These are phyloP conservation scores for Termitomyces sp. DNA, from an alignment of 768 basidiomycete genomes.

Conservation along the genomic window DNA sequence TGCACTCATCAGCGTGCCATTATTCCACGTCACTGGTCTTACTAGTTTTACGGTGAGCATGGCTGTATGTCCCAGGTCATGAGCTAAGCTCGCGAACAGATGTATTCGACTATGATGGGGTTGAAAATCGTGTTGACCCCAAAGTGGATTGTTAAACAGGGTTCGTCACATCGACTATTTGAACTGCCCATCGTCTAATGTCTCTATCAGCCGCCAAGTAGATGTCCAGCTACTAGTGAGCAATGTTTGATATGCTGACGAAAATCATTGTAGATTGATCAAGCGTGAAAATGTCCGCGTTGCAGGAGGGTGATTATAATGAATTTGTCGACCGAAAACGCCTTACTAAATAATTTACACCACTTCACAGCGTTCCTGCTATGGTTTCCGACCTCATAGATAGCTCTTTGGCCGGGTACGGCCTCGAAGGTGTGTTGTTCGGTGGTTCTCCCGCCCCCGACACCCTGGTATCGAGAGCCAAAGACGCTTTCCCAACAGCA, in stretches of 20 bases:
- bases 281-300: constrained; percentile 47
- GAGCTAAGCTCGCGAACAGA: constrained; percentile 25
- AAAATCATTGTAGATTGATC: constrained; percentile 34
- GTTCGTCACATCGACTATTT: constrained; percentile 25
- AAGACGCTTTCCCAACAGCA: constrained; percentile 42
- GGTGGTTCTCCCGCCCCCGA: constrained; percentile 54
- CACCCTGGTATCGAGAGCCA: constrained; percentile 40
- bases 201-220: constrained; percentile 25
- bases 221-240: not conserved
- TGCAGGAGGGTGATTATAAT: constrained; percentile 43
- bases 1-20: constrained; percentile 54
- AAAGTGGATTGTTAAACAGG: constrained; percentile 56
- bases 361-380: constrained; percentile 47
- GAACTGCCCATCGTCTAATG: constrained; percentile 3
- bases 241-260: constrained; percentile 1
- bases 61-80: not conserved
- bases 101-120: constrained; percentile 51
- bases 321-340: not conserved
- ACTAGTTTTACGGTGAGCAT: constrained; percentile 44
- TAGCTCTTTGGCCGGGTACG: constrained; percentile 41
- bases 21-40: constrained; percentile 65
- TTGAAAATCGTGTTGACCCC: constrained; percentile 53
- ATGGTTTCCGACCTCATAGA: constrained; percentile 64
- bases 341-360: not conserved
- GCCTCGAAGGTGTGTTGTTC: constrained; percentile 46